Evolutionary conservation across 129 eudicot genomes (phyloP).

Genomic region (Centella asiatica): DNA sequence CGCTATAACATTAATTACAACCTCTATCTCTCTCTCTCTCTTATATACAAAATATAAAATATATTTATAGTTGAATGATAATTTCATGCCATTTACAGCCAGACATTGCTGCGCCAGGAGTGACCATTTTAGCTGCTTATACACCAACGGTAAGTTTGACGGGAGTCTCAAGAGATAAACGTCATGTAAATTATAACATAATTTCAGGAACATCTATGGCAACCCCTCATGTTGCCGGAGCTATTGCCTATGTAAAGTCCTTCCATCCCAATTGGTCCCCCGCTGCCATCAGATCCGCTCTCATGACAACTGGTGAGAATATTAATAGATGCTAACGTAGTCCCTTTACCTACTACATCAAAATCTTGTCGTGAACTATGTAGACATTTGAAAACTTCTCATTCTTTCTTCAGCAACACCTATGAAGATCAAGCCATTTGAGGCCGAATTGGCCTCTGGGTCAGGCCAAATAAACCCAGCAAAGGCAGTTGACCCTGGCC

Average conservation of each 20-base stretch:
- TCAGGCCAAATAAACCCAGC: slow-evolving; percentile 67
- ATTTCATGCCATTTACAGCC: slow-evolving; percentile 38
- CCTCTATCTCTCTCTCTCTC: not conserved
- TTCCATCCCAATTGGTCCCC: slow-evolving; percentile 86
- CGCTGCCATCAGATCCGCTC: slow-evolving; percentile 82
- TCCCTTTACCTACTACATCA: not conserved
- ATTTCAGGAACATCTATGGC: slow-evolving; percentile 91
- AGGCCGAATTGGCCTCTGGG: slow-evolving; percentile 52
- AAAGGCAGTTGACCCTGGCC: slow-evolving; percentile 66
- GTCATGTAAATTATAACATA: slow-evolving; percentile 37
- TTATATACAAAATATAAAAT: not conserved
- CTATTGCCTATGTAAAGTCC: slow-evolving; percentile 80
- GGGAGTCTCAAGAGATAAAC: slow-evolving; percentile 28
- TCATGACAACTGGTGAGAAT: slow-evolving; percentile 75
- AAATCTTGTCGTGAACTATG: not conserved
- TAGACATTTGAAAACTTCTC: not conserved
- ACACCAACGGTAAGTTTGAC: slow-evolving; percentile 30
- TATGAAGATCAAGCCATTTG: slow-evolving; percentile 38
- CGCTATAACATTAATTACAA: not conserved
- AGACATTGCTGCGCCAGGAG: slow-evolving; percentile 82
- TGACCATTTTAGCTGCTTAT: slow-evolving; percentile 69
- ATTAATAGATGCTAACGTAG: not conserved
- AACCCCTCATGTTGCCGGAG: slow-evolving; percentile 75
- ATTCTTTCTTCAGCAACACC: slow-evolving; percentile 39
- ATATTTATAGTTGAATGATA: not conserved